A percentile compares a stretch with the other conserved stretches of the same genome.
phyloP scores from a whole-genome alignment of 257 asterid species.

The Solanum bulbocastanum region DNA sequence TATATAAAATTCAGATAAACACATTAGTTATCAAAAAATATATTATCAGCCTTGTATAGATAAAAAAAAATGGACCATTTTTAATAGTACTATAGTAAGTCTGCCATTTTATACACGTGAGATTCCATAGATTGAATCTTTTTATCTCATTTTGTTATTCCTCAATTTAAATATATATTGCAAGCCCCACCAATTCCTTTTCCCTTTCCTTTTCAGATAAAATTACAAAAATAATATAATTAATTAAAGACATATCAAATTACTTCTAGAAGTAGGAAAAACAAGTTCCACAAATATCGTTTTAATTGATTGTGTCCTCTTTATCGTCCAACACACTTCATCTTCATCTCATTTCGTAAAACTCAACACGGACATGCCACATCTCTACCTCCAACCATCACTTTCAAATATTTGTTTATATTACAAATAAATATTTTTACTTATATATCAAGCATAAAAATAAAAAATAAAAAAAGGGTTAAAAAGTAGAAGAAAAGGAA shows the following conservation, averaged over 20 bases:
- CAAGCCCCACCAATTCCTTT: not conserved
- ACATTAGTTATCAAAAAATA: not conserved
- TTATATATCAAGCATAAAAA: not conserved
- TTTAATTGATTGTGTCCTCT: too few relatives aligned
- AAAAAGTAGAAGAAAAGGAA: conserved; percentile 7
- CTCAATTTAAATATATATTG: not conserved
- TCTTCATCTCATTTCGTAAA: not conserved
- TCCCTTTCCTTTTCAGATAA: not conserved
- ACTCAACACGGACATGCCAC: accelerated
- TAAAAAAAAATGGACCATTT: not conserved
- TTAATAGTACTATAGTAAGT: not conserved
- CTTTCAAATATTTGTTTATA: not conserved
- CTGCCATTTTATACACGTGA: not conserved
- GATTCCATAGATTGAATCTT: not conserved
- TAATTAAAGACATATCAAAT: not conserved
- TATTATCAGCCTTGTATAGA: not conserved
- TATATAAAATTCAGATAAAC: not conserved
- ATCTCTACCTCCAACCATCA: not conserved
- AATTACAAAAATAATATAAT: not conserved
- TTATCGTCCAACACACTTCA: not conserved
- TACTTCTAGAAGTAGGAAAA: not conserved
- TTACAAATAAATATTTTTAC: not conserved
- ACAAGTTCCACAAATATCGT: not conserved
- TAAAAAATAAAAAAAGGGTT: too few relatives aligned
- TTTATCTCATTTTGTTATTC: not conserved